Conservation (phyloP, 148 eudicot genomes). For the Vaccinium myrtillus region DNA sequence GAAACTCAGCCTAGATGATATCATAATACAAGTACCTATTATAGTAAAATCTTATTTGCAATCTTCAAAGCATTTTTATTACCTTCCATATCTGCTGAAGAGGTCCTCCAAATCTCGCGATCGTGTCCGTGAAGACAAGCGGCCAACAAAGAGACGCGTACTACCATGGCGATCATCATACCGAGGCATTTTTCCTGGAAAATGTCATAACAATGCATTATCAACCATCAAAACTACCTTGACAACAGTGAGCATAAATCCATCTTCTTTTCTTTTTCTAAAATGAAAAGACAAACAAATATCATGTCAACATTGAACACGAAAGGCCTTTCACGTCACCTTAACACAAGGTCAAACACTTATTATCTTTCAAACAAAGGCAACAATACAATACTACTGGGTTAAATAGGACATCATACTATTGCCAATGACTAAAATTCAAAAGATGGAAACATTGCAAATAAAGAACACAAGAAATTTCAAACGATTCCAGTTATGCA, state of each 20-base stretch:
- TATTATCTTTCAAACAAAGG: neutral
- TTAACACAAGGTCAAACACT: conserved; percentile 3
- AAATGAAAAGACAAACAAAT: neutral
- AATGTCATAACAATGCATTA: neutral
- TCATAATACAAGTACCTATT: neutral
- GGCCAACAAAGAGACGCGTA: conserved; percentile 73
- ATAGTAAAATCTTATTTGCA: neutral
- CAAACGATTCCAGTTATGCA: neutral
- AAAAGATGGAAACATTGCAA: neutral
- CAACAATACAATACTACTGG: neutral
- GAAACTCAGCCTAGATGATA: neutral
- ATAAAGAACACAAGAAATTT: neutral
- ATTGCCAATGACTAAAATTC: neutral
- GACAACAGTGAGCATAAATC: neutral
- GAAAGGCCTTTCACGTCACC: neutral
- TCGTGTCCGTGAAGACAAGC: conserved; percentile 59
- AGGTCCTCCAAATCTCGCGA: conserved; percentile 65
- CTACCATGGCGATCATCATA: conserved; percentile 53
- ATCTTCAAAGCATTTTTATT: conserved; percentile 6
- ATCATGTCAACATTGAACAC: neutral
- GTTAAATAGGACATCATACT: neutral
- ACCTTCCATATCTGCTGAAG: conserved; percentile 79
- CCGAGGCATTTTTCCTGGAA: conserved; percentile 64
- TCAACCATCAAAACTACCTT: neutral
- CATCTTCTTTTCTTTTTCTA: neutral